Base-by-base conservation (phyloP, 768 basidiomycete species). In the Rhodosporidiobolus odoratus region DNA sequence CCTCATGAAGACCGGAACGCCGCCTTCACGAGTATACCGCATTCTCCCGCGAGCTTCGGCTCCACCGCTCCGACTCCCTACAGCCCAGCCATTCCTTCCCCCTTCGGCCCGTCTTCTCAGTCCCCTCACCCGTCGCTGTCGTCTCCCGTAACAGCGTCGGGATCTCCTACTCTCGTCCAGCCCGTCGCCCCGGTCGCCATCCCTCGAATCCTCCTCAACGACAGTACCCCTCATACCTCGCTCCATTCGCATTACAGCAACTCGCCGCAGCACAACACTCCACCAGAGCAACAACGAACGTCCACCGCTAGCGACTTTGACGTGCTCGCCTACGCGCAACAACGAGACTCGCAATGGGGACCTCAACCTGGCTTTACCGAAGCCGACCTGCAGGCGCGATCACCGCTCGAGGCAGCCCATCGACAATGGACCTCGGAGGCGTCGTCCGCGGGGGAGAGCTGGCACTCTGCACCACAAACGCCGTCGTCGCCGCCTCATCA, bases 81-180 rank as follows among this genome's bases (percentile, higher is more conserved):
- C 52, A 37, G 52, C 17, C 59, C 60, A 4, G 41, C 66, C 41
- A 61, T 62, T 12, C 66, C 60, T 23, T 68, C 66, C 8, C 66
- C 66, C 15, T 67, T 61, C 59, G 66, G 66, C 23, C 59, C 66
- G n/a, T n/a, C n/a, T n/a, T n/a, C n/a, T n/a, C n/a, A n/a, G n/a
- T n/a, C n/a, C n/a, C n/a, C n/a, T n/a, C n/a, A n/a, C n/a, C n/a
- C n/a, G n/a, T n/a, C n/a, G n/a, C n/a, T n/a, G n/a, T n/a, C n/a
- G n/a, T n/a, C n/a, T n/a, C n/a, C n/a, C n/a, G n/a, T n/a, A n/a
- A n/a, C n/a, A n/a, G n/a, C n/a, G n/a, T n/a, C n/a, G n/a, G n/a
- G n/a, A n/a, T n/a, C n/a, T n/a, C n/a, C n/a, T n/a, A n/a, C n/a
- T n/a, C n/a, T n/a, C n/a, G n/a, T n/a, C n/a, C n/a, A n/a, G n/a